Conservation (phyloP, 176 grass and related monocot species). For the Thalia dealbata region DNA sequence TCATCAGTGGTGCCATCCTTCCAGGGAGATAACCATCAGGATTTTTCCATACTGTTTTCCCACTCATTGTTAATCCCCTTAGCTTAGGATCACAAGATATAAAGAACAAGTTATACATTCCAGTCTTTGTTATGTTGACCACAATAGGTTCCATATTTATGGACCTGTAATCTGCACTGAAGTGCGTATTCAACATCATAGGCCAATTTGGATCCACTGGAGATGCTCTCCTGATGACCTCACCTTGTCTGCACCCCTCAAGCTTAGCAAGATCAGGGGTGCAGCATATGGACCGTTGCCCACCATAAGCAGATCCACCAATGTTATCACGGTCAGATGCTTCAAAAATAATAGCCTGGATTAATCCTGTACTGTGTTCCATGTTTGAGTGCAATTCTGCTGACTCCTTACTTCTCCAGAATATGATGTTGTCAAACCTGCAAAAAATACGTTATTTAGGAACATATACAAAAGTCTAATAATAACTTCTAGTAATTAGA, state of each 20-base stretch:
- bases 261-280: constrained; percentile 94
- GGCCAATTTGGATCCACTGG: constrained; percentile 75
- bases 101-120: constrained; percentile 99
- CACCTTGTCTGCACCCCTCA: constrained; percentile 89
- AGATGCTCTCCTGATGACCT: constrained; percentile 78
- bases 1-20: constrained; percentile 86
- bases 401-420: constrained; percentile 63
- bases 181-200: constrained; percentile 55
- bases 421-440: constrained; percentile 82
- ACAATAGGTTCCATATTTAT: constrained; percentile 40
- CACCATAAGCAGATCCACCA: constrained; percentile 93
- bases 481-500: background rate
- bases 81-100: constrained; percentile 97
- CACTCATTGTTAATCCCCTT: constrained; percentile 86
- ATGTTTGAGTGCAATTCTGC: constrained; percentile 65
- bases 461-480: background rate
- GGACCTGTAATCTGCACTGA: constrained; percentile 50
- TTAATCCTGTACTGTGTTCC: constrained; percentile 74
- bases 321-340: constrained; percentile 86
- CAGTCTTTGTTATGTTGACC: constrained; percentile 68
- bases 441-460: background rate
- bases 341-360: constrained; percentile 94
- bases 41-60: constrained; percentile 95
- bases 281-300: constrained; percentile 96
- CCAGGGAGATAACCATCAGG: constrained; percentile 86